These are phyloP conservation scores for Pterulicium gracile DNA, from an alignment of 1,284 basidiomycete species.

Conservation along the genomic window DNA sequence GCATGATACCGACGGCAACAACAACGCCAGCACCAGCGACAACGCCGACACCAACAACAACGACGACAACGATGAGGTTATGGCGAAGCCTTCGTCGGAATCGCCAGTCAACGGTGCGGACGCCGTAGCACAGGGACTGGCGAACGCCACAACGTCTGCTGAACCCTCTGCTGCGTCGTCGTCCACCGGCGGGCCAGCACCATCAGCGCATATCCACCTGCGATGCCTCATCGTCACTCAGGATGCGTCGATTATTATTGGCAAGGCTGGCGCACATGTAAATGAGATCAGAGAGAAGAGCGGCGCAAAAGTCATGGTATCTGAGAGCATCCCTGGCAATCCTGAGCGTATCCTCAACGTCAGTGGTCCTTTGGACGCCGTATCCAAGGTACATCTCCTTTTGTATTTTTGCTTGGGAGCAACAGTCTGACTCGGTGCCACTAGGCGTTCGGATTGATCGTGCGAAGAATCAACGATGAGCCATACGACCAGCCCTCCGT, in stretches of 20 bases:
- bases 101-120: slow-evolving; percentile 15
- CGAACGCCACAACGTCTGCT: slow-evolving; percentile 25
- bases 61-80: slow-evolving; percentile 27
- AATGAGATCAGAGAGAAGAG: slow-evolving; percentile 99
- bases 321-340: slow-evolving; percentile 94
- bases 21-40: slow-evolving; percentile 42
- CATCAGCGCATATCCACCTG: slow-evolving; percentile 82
- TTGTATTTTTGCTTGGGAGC: slow-evolving; percentile 3
- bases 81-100: slow-evolving; percentile 25
- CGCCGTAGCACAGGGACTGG: not conserved
- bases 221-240: slow-evolving; percentile 96
- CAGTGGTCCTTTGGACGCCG: slow-evolving; percentile 94
- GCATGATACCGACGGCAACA: slow-evolving; percentile 45
- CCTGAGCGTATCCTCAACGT: slow-evolving; percentile 98
- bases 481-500: slow-evolving; percentile 97
- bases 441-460: slow-evolving; percentile 97
- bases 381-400: slow-evolving; percentile 71
- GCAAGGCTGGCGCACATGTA: slow-evolving; percentile 92
- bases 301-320: slow-evolving; percentile 90
- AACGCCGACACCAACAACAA: slow-evolving; percentile 41
- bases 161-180: slow-evolving; percentile 37
- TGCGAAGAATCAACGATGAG: slow-evolving; percentile 98
- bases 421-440: no score
- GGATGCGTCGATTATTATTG: slow-evolving; percentile 99
- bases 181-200: slow-evolving; percentile 26